Evolutionary conservation across 305 asterid genomes (phyloP), one percentile per base, ranked within the genome.

Genomic region (Fraxinus sp.): DNA sequence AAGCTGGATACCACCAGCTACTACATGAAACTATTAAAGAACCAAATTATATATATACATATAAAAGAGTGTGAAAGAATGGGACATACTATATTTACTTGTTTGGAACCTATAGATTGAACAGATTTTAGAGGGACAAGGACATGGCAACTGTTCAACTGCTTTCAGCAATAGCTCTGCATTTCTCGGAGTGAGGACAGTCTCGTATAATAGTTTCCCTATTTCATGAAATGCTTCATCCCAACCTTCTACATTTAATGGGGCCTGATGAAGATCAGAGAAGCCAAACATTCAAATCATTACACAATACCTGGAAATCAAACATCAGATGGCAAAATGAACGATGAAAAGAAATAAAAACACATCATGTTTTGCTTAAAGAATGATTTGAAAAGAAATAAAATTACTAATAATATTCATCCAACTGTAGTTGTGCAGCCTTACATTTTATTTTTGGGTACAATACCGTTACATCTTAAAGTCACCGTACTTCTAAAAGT

Each of bases 201-300:
- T 93, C 81, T 95, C 97, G 71, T 84, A 86, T 28, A 98, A 92
- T 71, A 93, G 87, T 82, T 93, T 93, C 46, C 97, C 98, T 6
- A 95, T 90, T 91, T 92, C 98, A 59, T 89, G 94, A 86, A 95
- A 93, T 6, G 98, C 97, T 86, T 90, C 98, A 62, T 91, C 98
- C 97, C 98, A 95, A 36, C 98, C 97, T 83, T 93, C 98, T 86
- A 90, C 88, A 81, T 92, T 44, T 90, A 92, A 84, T 64, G 98
- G 97, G 84, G 94, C 97, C 97, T 92, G 90, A 72, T 39, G 52
- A 46, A 71, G 76, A 66, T 66, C 39, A 82, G 39, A 74, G 80
- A 74, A 18, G 30, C 79, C 77, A 81, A 81, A 84, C 1, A 30
- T 71, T 55, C 68, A 62, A 78, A 68, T 7, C n/a, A 33, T 64